Percentiles rank a stretch among this genome's conserved stretches.
Conservation (phyloP, 1,284 basidiomycete genomes). For the Lentinus polychrous region DNA sequence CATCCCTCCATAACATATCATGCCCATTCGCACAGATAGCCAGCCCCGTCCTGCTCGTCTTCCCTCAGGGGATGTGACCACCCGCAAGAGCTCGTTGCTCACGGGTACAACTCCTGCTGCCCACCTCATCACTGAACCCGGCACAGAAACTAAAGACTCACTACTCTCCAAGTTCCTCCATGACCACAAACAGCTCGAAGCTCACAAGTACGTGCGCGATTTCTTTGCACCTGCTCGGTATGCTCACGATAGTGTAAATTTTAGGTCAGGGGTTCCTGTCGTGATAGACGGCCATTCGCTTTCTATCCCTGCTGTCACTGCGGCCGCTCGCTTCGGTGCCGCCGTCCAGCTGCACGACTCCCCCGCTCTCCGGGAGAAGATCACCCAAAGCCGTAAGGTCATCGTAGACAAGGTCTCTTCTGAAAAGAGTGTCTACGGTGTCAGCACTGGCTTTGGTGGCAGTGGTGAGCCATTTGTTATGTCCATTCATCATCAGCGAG, state of each 20-base stretch:
- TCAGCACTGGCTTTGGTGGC: conserved; percentile 79
- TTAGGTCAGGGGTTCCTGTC: conserved; percentile 54
- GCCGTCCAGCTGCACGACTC: conserved; percentile 47
- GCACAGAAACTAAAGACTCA: conserved; percentile 3
- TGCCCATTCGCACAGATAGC: background rate
- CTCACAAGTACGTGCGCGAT: conserved; percentile 19
- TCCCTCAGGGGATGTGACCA: background rate
- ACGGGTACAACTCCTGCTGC: background rate
- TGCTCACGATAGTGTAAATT: background rate
- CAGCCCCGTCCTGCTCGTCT: background rate
- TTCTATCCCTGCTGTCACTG: conserved; percentile 68
- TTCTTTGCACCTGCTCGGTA: background rate
- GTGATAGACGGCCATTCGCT: conserved; percentile 64
- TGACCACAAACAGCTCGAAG: conserved; percentile 20
- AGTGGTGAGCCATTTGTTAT: conserved; percentile 40
- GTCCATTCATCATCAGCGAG: background rate
- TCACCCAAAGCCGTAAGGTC: conserved; percentile 52
- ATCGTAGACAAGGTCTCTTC: conserved; percentile 62
- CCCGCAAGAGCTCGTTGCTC: background rate
- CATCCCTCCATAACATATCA: background rate
- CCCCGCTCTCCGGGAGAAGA: conserved; percentile 37
- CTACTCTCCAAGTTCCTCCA: conserved; percentile 23
- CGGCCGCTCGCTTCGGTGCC: conserved; percentile 58
- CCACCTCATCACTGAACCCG: background rate
- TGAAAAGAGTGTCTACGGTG: conserved; percentile 72